Percentiles rank a stretch among this genome's conserved stretches.
Evolutionary conservation across 2,329 filamentous ascomycete genomes (phyloP).

Genomic region (Catunica adiposa): DNA sequence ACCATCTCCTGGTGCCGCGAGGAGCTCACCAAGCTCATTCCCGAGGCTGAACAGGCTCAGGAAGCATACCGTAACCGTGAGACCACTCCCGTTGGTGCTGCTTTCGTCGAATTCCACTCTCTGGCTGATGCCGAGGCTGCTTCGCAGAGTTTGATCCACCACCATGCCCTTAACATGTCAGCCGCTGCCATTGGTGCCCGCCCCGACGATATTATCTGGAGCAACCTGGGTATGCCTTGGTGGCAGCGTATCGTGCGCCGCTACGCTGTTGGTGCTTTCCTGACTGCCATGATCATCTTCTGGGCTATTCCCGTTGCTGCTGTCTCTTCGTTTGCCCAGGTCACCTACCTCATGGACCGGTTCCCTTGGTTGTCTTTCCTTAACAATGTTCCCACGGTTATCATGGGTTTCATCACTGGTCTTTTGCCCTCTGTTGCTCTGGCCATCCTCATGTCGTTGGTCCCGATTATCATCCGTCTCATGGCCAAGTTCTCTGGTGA

Average conservation of each 20-base stretch:
- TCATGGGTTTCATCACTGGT: slow-evolving; percentile 71
- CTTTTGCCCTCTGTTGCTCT: slow-evolving; percentile 67
- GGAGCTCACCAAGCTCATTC: slow-evolving; percentile 36
- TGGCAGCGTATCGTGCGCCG: slow-evolving; percentile 66
- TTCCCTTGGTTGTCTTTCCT: slow-evolving; percentile 61
- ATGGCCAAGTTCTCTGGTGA: slow-evolving; percentile 68
- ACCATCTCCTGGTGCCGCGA: slow-evolving; percentile 71
- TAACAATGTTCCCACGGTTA: slow-evolving; percentile 46
- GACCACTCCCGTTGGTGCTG: slow-evolving; percentile 51
- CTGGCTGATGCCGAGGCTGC: slow-evolving; percentile 76
- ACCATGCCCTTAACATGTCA: slow-evolving; percentile 72
- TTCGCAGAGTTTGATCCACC: slow-evolving; percentile 73
- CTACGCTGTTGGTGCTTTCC: slow-evolving; percentile 51
- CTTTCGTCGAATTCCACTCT: slow-evolving; percentile 78
- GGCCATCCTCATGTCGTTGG: slow-evolving; percentile 68
- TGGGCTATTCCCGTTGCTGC: slow-evolving; percentile 63
- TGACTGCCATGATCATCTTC: slow-evolving; percentile 68
- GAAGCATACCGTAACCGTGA: slow-evolving; percentile 48
- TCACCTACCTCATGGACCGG: slow-evolving; percentile 49
- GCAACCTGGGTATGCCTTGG: slow-evolving; percentile 67
- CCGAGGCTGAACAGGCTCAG: slow-evolving; percentile 51
- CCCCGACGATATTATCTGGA: slow-evolving; percentile 77
- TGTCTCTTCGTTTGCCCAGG: slow-evolving; percentile 75
- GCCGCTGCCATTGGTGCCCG: slow-evolving; percentile 71
- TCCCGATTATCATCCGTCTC: slow-evolving; percentile 56